These are phyloP conservation scores for Pistacia atlantica DNA, from an alignment of 345 rosid species.

Conservation along the genomic window DNA sequence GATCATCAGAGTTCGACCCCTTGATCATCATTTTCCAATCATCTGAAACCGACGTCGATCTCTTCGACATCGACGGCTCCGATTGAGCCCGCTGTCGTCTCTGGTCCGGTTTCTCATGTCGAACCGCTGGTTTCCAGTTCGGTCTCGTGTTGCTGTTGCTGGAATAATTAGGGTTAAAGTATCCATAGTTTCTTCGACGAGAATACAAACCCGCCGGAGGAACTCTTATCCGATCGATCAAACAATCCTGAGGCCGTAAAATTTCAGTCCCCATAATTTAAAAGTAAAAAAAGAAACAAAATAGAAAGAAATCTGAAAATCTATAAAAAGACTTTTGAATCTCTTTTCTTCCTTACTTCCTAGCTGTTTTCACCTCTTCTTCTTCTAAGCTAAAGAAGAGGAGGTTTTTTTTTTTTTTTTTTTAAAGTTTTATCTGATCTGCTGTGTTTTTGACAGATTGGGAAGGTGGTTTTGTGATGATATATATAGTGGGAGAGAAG, in stretches of 20 bases:
- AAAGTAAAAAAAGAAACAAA: not conserved
- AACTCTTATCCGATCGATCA: constrained; percentile 44
- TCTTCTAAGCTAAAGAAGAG: not conserved
- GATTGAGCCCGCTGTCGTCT: constrained; percentile 31
- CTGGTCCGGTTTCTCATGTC: constrained; percentile 26
- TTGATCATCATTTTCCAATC: not conserved
- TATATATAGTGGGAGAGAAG: not conserved
- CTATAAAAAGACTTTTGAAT: not conserved
- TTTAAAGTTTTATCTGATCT: not conserved
- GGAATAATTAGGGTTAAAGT: constrained; percentile 14
- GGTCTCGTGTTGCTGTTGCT: constrained; percentile 21
- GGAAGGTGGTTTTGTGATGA: accelerated
- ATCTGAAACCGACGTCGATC: constrained; percentile 11
- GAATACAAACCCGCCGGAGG: constrained; percentile 41
- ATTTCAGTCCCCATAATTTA: constrained; percentile 76
- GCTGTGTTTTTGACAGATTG: not conserved
- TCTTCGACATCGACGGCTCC: constrained; percentile 38
- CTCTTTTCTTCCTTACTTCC: constrained; percentile 12
- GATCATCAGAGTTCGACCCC: constrained; percentile 30
- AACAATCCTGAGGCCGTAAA: constrained; percentile 73
- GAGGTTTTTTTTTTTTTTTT: not conserved
- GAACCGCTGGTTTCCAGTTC: constrained; percentile 46
- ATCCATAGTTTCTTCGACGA: constrained; percentile 50
- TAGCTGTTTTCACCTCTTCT: not conserved
- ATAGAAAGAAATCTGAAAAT: not conserved